These are phyloP conservation scores for Dactylellina drechsleri DNA, from an alignment of 2,329 filamentous ascomycete species.

Conservation along the genomic window DNA sequence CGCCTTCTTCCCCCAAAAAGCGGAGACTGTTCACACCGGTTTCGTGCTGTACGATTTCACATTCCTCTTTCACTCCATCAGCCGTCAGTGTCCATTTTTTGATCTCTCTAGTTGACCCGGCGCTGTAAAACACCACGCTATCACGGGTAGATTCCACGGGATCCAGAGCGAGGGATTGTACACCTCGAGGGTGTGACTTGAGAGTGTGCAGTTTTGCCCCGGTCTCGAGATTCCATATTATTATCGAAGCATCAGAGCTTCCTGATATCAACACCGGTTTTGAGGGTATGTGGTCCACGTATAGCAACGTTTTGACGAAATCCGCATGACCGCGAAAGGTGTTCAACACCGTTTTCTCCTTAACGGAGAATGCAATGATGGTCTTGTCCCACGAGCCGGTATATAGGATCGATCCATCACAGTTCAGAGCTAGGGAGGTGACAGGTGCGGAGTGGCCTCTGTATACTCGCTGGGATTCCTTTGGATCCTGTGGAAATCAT, in stretches of 20 bases:
- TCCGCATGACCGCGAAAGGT: slow-evolving; percentile 82
- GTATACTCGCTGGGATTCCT: slow-evolving; percentile 63
- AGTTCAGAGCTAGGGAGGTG: slow-evolving; percentile 76
- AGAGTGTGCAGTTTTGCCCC: slow-evolving; percentile 78
- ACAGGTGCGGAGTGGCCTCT: slow-evolving; percentile 81
- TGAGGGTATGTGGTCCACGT: slow-evolving; percentile 28
- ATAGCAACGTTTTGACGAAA: slow-evolving; percentile 86
- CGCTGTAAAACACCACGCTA: slow-evolving; percentile 74
- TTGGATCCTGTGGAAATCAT: slow-evolving; percentile 23
- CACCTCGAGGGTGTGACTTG: slow-evolving; percentile 79
- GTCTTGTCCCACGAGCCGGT: slow-evolving; percentile 95
- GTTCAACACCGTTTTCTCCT: slow-evolving; percentile 67
- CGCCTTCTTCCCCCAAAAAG: slow-evolving; percentile 72
- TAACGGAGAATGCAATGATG: slow-evolving; percentile 83
- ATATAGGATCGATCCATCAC: slow-evolving; percentile 72
- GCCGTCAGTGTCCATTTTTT: slow-evolving; percentile 76
- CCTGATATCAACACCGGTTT: slow-evolving; percentile 72
- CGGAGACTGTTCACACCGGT: slow-evolving; percentile 86
- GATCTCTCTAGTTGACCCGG: slow-evolving; percentile 82
- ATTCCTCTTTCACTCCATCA: slow-evolving; percentile 62
- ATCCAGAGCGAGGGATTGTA: slow-evolving; percentile 83
- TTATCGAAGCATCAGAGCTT: slow-evolving; percentile 79
- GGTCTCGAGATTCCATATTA: slow-evolving; percentile 81
- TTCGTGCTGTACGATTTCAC: slow-evolving; percentile 78
- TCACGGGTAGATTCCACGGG: slow-evolving; percentile 68